Conservation (phyloP, 202 grass and related monocot genomes). For the Musa balbisiana region DNA sequence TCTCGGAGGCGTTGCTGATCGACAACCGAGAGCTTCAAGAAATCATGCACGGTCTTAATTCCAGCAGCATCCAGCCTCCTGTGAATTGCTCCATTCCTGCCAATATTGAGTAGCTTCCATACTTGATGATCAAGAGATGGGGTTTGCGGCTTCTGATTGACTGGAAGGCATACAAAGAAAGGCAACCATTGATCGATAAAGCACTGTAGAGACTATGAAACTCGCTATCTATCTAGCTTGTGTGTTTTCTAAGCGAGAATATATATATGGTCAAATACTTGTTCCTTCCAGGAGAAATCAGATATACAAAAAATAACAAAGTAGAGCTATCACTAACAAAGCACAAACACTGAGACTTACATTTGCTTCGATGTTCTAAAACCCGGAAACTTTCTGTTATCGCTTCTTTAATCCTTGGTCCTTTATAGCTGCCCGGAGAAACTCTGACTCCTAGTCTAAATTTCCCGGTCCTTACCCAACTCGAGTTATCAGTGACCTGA, state of each 20-base stretch:
- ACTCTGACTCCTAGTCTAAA: background rate
- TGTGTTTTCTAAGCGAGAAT: too few species aligned
- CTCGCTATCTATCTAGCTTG: too few species aligned
- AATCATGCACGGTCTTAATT: constrained; percentile 42
- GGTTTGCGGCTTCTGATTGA: constrained; percentile 44
- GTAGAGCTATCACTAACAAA: background rate
- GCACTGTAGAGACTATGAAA: background rate
- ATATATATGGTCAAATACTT: too few species aligned
- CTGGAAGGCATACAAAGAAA: constrained; percentile 25
- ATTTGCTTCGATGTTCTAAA: background rate
- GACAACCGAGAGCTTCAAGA: constrained; percentile 38
- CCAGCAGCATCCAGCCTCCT: constrained; percentile 34
- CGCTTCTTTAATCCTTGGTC: background rate
- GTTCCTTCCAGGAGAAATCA: background rate
- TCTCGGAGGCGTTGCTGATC: constrained; percentile 30
- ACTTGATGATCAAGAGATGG: constrained; percentile 43
- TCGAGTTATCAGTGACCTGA: background rate
- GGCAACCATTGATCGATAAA: background rate
- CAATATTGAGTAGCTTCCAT: constrained; percentile 54
- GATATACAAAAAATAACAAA: background rate
- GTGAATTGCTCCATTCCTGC: constrained; percentile 36
- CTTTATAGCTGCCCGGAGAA: background rate
- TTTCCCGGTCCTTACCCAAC: background rate
- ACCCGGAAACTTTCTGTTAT: background rate
- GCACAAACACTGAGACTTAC: background rate